phyloP scores from a whole-genome alignment of 176 grass and related monocot genomes.

The Raddia distichophylla region DNA sequence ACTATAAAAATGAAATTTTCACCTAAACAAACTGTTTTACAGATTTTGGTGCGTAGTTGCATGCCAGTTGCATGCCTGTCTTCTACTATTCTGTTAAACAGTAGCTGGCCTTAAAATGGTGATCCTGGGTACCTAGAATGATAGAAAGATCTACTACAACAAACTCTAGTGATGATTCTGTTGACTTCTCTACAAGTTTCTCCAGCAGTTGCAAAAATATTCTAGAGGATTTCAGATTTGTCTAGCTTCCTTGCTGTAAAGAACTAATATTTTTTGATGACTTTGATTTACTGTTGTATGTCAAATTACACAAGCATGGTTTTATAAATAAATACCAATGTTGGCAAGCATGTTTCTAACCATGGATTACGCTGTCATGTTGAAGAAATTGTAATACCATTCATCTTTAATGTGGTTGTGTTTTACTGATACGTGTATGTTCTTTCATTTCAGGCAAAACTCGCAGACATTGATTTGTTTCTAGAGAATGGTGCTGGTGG shows the following conservation, averaged over 20 bases:
- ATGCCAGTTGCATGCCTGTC: neutral
- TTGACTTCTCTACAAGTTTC: neutral
- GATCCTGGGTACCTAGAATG: neutral
- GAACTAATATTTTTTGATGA: conserved; percentile 16
- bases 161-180: neutral
- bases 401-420: neutral
- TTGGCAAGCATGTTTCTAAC: conserved; percentile 12
- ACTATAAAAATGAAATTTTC: neutral
- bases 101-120: conserved; percentile 30
- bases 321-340: neutral
- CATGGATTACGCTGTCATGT: neutral
- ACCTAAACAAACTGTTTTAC: conserved; percentile 1
- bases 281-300: conserved; percentile 2
- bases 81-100: neutral
- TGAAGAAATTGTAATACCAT: neutral
- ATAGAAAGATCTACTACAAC: neutral
- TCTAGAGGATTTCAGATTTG: conserved; percentile 7
- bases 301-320: neutral
- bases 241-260: conserved; percentile 24
- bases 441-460: conserved; percentile 50
- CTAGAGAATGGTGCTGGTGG: conserved; percentile 42
- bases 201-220: neutral
- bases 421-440: neutral
- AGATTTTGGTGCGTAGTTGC: neutral
- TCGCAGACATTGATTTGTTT: conserved; percentile 63